Conservation (phyloP, 352 stramenopile genomes). For the Thraustochytrium sp. region DNA sequence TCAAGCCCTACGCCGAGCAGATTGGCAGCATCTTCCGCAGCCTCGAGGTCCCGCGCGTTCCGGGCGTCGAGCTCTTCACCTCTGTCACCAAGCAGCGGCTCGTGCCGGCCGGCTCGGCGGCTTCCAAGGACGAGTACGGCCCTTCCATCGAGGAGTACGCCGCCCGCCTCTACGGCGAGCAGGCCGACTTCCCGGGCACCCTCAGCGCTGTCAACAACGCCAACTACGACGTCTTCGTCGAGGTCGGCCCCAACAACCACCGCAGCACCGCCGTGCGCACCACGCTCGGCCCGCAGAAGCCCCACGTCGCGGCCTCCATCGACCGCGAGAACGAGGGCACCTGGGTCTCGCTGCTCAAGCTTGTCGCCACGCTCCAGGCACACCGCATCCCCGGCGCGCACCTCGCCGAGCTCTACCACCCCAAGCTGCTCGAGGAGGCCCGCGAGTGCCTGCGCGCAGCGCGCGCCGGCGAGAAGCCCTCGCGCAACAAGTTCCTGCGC, state of each 20-base stretch:
- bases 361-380: neutral
- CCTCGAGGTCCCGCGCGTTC: neutral
- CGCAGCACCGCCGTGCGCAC: neutral
- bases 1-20: neutral
- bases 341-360: neutral
- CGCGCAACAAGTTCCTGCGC: slow-evolving; percentile 2
- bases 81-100: neutral
- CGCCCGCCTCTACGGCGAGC: neutral
- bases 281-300: neutral
- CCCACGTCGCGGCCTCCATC: neutral
- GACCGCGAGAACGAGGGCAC: neutral
- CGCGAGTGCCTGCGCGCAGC: neutral
- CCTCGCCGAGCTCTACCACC: neutral
- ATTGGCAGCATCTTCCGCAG: neutral
- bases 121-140: neutral
- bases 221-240: slow-evolving; percentile 6
- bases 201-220: neutral
- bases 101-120: neutral
- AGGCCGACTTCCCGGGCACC: neutral
- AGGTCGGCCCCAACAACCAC: slow-evolving; percentile 4
- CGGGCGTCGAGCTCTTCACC: neutral
- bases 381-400: neutral
- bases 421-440: neutral
- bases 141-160: neutral
- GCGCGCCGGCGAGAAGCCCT: neutral